These are phyloP conservation scores for Fragaria ananassa DNA, from an alignment of 306 rosid genomes.

Conservation along the genomic window DNA sequence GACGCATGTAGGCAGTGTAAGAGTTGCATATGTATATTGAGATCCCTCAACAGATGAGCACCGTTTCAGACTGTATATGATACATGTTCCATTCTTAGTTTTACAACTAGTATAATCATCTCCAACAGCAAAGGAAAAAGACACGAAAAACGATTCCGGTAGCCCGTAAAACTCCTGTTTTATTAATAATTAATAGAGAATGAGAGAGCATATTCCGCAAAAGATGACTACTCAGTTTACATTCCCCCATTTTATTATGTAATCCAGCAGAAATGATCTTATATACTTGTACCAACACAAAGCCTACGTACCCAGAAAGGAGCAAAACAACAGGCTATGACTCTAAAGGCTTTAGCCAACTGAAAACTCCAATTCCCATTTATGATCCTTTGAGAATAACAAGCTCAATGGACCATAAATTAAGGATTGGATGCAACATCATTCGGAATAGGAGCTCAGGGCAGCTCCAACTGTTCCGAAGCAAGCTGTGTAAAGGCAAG, in stretches of 20 bases:
- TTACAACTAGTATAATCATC: neutral
- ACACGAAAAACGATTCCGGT: neutral
- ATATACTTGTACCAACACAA: slow-evolving; percentile 27
- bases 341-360: slow-evolving; percentile 26
- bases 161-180: slow-evolving; percentile 17
- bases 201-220: slow-evolving; percentile 30
- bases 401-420: slow-evolving; percentile 33
- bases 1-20: neutral
- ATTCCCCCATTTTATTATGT: slow-evolving; percentile 44
- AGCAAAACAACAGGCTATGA: slow-evolving; percentile 20
- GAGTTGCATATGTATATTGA: neutral
- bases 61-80: neutral
- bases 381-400: slow-evolving; percentile 24
- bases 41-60: neutral
- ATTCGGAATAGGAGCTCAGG: slow-evolving; percentile 25
- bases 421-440: slow-evolving; percentile 34
- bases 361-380: slow-evolving; percentile 15
- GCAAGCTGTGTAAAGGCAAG: slow-evolving; percentile 16
- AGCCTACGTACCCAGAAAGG: slow-evolving; percentile 22
- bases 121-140: neutral
- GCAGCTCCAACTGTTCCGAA: slow-evolving; percentile 21
- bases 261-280: slow-evolving; percentile 22
- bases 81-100: neutral
- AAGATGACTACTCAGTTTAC: slow-evolving; percentile 33
- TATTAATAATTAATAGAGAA: slow-evolving; percentile 27